Conservation (phyloP, 1,284 basidiomycete genomes). For the Microstroma glucosiphilum region DNA sequence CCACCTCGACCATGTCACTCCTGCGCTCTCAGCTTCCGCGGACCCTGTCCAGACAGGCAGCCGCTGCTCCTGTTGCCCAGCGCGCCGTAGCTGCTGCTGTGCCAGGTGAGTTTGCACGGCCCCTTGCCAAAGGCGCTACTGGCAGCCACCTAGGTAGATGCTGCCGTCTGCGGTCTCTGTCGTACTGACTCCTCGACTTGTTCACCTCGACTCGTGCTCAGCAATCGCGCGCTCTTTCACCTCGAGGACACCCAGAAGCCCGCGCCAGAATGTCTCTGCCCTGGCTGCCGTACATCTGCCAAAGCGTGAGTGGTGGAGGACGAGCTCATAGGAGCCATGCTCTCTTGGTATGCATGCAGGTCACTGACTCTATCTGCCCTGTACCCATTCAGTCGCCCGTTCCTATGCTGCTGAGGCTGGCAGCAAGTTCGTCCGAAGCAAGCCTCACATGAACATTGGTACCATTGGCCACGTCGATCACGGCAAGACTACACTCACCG, state of each 20-base stretch:
- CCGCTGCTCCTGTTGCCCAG: background rate
- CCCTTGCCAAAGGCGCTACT: no score
- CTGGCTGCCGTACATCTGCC: background rate
- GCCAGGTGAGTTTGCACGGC: background rate
- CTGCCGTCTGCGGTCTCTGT: no score
- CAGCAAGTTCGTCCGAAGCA: slow-evolving; percentile 69
- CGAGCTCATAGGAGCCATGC: background rate
- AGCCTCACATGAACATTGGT: slow-evolving; percentile 79
- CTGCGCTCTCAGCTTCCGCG: background rate
- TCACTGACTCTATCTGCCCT: background rate
- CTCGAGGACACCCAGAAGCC: background rate
- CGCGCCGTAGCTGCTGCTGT: background rate
- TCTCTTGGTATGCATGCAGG: background rate
- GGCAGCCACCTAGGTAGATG: no score
- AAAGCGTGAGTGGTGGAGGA: background rate
- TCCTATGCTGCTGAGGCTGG: slow-evolving; percentile 59
- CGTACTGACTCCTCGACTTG: background rate
- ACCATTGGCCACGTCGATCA: slow-evolving; percentile 54
- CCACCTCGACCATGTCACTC: background rate
- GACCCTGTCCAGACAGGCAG: background rate
- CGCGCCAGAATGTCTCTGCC: background rate
- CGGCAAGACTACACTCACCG: slow-evolving; percentile 82
- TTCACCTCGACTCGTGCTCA: background rate
- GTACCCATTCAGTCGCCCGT: slow-evolving; percentile 24
- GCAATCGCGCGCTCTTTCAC: background rate